Percentiles rank a stretch among this genome's conserved stretches.
Conservation (phyloP, 768 basidiomycete genomes). For the Tylopilus rubrobrunneus region DNA sequence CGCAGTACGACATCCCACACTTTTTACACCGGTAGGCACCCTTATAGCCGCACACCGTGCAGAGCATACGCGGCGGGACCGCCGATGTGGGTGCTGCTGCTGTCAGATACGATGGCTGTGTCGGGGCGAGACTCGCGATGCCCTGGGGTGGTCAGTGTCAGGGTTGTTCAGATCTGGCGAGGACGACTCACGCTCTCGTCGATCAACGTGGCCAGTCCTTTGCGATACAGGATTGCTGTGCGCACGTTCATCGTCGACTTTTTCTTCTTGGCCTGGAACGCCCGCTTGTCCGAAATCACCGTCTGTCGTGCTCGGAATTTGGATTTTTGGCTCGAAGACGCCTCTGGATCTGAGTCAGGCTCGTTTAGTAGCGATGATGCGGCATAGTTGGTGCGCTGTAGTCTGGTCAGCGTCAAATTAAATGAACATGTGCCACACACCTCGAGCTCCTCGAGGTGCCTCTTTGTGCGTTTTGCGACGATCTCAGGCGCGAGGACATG, state of each 20-base stretch:
- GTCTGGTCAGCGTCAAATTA: neutral
- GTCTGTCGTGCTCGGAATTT: conserved; percentile 73
- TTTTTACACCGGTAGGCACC: conserved; percentile 74
- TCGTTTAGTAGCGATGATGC: conserved; percentile 38
- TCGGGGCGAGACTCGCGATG: conserved; percentile 48
- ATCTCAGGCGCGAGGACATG: conserved; percentile 56
- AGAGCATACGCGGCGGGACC: conserved; percentile 68
- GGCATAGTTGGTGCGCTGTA: conserved; percentile 73
- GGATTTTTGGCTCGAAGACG: conserved; percentile 22
- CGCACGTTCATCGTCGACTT: conserved; percentile 81
- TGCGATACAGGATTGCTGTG: conserved; percentile 77
- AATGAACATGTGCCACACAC: conserved; percentile 30
- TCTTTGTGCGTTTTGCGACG: conserved; percentile 69
- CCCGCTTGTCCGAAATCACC: conserved; percentile 70
- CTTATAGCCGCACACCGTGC: conserved; percentile 86
- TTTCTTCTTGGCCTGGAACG: conserved; percentile 53
- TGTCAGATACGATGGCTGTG: conserved; percentile 67
- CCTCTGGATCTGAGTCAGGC: conserved; percentile 28
- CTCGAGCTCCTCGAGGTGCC: conserved; percentile 84
- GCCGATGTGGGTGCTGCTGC: conserved; percentile 55
- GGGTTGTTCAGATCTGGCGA: neutral
- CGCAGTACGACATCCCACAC: conserved; percentile 77
- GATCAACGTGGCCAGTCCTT: conserved; percentile 66
- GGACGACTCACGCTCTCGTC: conserved; percentile 71
- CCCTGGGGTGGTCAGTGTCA: conserved; percentile 39